These are phyloP conservation scores for Agrocybe pediades DNA, from an alignment of 768 basidiomycete species.

Conservation along the genomic window DNA sequence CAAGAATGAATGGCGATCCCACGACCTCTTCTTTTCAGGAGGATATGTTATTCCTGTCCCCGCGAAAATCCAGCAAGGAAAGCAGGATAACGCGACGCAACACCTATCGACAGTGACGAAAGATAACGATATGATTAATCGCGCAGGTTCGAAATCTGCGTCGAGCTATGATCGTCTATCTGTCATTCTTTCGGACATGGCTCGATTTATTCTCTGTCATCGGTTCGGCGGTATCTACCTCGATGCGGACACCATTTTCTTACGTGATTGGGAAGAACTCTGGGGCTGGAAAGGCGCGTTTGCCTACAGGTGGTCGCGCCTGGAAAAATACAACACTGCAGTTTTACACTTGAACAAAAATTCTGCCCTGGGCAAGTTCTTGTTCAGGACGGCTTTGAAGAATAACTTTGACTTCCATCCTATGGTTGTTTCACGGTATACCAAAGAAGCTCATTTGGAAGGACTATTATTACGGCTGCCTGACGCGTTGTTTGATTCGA, in stretches of 20 bases:
- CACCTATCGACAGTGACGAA: conserved; percentile 22
- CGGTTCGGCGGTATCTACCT: conserved; percentile 96
- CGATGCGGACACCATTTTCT: conserved; percentile 93
- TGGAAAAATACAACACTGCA: conserved; percentile 95
- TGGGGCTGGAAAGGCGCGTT: conserved; percentile 98
- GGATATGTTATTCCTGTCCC: conserved; percentile 70
- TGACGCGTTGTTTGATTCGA: conserved; percentile 95
- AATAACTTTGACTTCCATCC: conserved; percentile 97
- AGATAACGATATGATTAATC: conserved; percentile 54
- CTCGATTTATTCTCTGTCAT: conserved; percentile 95
- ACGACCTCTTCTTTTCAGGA: conserved; percentile 87
- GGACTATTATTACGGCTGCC: conserved; percentile 84
- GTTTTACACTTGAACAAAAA: conserved; percentile 92
- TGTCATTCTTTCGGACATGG: conserved; percentile 95
- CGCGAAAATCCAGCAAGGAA: conserved; percentile 12
- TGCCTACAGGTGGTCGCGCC: conserved; percentile 93
- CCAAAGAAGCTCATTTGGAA: conserved; percentile 86
- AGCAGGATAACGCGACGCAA: conserved; percentile 16
- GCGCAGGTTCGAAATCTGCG: conserved; percentile 84
- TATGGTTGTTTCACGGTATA: conserved; percentile 90
- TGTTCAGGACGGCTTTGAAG: conserved; percentile 93
- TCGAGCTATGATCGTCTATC: conserved; percentile 87
- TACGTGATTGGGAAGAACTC: conserved; percentile 98
- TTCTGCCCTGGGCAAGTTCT: conserved; percentile 88
- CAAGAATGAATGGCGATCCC: conserved; percentile 84